A percentile compares a stretch with the other conserved stretches of the same genome.
phyloP scores from a whole-genome alignment of 148 eudicot genomes.

The Vaccinium darrowii region DNA sequence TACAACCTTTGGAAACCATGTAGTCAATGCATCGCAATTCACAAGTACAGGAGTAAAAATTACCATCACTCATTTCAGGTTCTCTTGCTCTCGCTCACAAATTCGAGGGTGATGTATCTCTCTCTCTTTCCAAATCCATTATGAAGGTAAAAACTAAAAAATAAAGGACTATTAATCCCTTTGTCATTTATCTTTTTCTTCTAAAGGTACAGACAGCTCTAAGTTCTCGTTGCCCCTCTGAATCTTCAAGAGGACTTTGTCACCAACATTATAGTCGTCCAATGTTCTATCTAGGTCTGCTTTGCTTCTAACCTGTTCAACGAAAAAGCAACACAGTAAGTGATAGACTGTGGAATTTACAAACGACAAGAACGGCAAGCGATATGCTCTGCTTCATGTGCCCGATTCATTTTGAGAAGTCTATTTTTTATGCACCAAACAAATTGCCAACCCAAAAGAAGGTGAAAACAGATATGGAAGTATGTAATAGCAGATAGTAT shows the following conservation, averaged over 20 bases:
- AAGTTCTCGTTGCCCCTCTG: conserved; percentile 62
- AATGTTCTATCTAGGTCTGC: conserved; percentile 66
- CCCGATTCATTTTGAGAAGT: too few relatives aligned
- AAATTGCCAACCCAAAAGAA: background rate
- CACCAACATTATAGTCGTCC: conserved; percentile 82
- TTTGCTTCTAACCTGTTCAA: conserved; percentile 62
- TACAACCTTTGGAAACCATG: background rate
- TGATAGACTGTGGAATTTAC: too few relatives aligned
- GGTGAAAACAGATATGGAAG: background rate
- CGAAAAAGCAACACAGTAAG: background rate
- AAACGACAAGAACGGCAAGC: background rate
- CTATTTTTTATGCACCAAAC: background rate
- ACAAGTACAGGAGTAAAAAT: background rate
- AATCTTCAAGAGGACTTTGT: conserved; percentile 64
- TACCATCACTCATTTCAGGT: background rate
- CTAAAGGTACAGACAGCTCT: conserved; percentile 67
- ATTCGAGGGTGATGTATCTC: background rate
- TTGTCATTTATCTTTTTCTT: conserved; percentile 46
- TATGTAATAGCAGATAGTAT: background rate
- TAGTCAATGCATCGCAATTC: background rate
- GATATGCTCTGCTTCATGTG: background rate
- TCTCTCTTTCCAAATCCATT: background rate
- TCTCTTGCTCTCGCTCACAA: background rate
- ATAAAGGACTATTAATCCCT: background rate
- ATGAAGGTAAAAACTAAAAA: background rate